Percentiles rank a stretch among this genome's conserved stretches.
Conservation (phyloP, 73 alveolate species). For the Paramecium caudatum region DNA sequence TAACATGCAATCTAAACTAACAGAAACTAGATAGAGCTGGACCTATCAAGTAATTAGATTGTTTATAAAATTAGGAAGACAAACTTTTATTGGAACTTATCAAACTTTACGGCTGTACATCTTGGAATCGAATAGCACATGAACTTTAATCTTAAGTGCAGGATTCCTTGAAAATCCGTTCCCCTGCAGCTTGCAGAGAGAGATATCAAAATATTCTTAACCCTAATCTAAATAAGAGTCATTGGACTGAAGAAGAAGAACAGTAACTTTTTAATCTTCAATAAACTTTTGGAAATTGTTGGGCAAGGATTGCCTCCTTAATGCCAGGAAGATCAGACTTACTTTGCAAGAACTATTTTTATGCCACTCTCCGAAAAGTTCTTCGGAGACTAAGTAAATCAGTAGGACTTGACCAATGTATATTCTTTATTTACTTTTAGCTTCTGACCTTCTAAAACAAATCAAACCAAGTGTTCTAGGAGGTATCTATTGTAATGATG, state of each 20-base stretch:
- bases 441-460: conserved; percentile 26
- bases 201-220: conserved; percentile 85
- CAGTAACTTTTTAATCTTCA: conserved; percentile 81
- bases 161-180: not conserved
- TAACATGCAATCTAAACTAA: conserved; percentile 43
- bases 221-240: conserved; percentile 80
- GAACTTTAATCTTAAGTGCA: not conserved
- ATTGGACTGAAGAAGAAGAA: conserved; percentile 89
- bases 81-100: conserved; percentile 37
- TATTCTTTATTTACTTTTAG: not conserved
- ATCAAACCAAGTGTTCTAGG: conserved; percentile 56
- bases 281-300: conserved; percentile 81
- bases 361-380: conserved; percentile 84
- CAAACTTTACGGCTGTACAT: conserved; percentile 18
- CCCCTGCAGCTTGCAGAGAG: conserved; percentile 81
- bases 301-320: conserved; percentile 83
- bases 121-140: conserved; percentile 56
- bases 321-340: conserved; percentile 88
- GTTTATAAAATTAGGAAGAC: conserved; percentile 13
- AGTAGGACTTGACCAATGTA: conserved; percentile 60
- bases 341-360: conserved; percentile 85
- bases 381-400: conserved; percentile 54
- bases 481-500: conserved; percentile 32
- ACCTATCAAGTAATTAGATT: conserved; percentile 22
- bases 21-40: conserved; percentile 62